Conservation (phyloP, 306 rosid genomes). For the Glycyrrhiza uralensis region DNA sequence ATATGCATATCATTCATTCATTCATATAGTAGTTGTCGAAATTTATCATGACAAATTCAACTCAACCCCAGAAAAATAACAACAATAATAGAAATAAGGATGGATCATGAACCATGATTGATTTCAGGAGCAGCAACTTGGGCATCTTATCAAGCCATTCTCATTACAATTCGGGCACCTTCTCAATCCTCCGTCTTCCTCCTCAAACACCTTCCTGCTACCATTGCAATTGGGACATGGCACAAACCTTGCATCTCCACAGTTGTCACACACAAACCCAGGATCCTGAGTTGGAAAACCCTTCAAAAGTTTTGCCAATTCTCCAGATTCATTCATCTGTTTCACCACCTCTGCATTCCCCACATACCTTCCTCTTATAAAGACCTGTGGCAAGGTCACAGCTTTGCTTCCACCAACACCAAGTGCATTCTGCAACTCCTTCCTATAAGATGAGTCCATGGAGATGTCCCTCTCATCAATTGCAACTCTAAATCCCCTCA, state of each 20-base stretch:
- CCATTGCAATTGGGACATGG: conserved; percentile 73
- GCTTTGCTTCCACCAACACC: conserved; percentile 43
- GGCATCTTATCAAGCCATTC: conserved; percentile 81
- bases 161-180: conserved; percentile 75
- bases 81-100: neutral
- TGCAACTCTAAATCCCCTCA: conserved; percentile 58
- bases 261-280: conserved; percentile 52
- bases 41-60: conserved; percentile 24
- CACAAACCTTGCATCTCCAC: conserved; percentile 76
- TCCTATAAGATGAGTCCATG: conserved; percentile 69
- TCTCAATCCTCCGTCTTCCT: conserved; percentile 45
- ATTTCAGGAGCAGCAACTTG: conserved; percentile 54
- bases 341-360: conserved; percentile 76
- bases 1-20: conserved; percentile 10
- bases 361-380: conserved; percentile 53
- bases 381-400: conserved; percentile 61
- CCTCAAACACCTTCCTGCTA: conserved; percentile 64
- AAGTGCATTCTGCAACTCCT: conserved; percentile 51
- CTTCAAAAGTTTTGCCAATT: conserved; percentile 46
- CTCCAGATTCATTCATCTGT: conserved; percentile 63
- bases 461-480: conserved; percentile 81
- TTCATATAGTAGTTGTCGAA: conserved; percentile 17
- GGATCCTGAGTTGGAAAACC: conserved; percentile 54
- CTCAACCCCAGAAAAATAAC: neutral
- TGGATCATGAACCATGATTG: neutral